phyloP scores from a whole-genome alignment of 768 basidiomycete species.

The Boletus tomentosulus region DNA sequence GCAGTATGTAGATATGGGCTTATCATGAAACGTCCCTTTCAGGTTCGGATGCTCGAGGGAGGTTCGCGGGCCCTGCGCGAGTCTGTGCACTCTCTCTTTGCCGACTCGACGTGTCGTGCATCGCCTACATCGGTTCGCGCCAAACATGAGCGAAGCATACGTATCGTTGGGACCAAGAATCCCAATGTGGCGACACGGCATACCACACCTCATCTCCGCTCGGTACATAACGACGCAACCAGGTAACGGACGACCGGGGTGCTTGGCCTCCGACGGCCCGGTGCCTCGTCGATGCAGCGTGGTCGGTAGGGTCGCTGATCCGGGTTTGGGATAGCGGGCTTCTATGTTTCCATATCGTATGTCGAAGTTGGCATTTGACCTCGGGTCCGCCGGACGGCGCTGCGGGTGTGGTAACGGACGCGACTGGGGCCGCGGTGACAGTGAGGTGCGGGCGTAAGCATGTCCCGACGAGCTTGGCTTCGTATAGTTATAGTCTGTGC shows the following conservation, averaged over 20 bases:
- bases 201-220: no score
- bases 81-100: not conserved
- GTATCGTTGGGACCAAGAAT: no score
- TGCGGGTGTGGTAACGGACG: not conserved
- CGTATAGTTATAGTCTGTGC: no score
- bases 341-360: not conserved
- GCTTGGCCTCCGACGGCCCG: not conserved
- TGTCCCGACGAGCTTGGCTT: no score
- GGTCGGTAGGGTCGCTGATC: constrained; percentile 18
- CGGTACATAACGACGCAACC: no score
- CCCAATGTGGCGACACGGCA: no score
- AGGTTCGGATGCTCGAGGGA: not conserved
- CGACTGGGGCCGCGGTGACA: not conserved
- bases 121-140: not conserved
- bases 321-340: not conserved
- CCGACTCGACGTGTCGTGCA: not conserved
- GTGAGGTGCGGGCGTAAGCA: not conserved
- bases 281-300: constrained; percentile 26
- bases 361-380: not conserved
- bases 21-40: no score
- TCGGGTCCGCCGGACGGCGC: constrained; percentile 5
- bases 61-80: not conserved
- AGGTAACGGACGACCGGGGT: no score
- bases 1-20: no score
- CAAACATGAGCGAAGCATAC: not conserved